Conservation (phyloP, 208 protist species). For the Trypanosoma rangeli region DNA sequence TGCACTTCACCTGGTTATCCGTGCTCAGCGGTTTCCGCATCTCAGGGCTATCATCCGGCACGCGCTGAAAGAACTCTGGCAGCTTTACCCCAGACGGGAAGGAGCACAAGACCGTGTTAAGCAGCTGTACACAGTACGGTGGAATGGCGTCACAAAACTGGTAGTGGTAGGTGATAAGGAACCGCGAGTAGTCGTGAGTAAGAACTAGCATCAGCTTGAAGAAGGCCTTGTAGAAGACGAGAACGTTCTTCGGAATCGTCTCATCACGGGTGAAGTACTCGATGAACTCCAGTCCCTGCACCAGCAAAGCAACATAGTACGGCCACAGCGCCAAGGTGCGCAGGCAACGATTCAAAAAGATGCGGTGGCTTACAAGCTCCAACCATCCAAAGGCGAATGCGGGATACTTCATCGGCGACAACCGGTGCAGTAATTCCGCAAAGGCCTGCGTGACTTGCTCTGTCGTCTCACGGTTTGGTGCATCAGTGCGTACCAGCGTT, state of each 20-base stretch:
- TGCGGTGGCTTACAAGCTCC: conserved; percentile 96
- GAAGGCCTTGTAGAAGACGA: conserved; percentile 90
- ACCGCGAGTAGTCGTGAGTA: conserved; percentile 99
- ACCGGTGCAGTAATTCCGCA: conserved; percentile 81
- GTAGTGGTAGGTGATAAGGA: conserved; percentile 98
- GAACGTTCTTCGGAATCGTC: conserved; percentile 61
- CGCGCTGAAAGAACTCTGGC: conserved; percentile 91
- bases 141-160: conserved; percentile 95
- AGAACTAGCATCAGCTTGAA: conserved; percentile 96
- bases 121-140: conserved; percentile 96
- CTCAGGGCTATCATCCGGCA: conserved; percentile 78
- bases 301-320: conserved; percentile 72
- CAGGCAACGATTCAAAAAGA: conserved; percentile 97
- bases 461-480: conserved; percentile 47
- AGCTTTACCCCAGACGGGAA: conserved; percentile 97
- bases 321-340: conserved; percentile 41
- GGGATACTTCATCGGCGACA: conserved; percentile 92
- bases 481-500: conserved; percentile 73
- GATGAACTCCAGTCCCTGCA: conserved; percentile 73
- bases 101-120: conserved; percentile 97
- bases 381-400: conserved; percentile 99
- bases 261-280: conserved; percentile 63
- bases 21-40: conserved; percentile 91
- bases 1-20: conserved; percentile 83
- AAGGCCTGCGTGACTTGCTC: conserved; percentile 86